Evolutionary conservation across 2,329 filamentous ascomycete genomes (phyloP).

Genomic region (Aureobasidium sp.): DNA sequence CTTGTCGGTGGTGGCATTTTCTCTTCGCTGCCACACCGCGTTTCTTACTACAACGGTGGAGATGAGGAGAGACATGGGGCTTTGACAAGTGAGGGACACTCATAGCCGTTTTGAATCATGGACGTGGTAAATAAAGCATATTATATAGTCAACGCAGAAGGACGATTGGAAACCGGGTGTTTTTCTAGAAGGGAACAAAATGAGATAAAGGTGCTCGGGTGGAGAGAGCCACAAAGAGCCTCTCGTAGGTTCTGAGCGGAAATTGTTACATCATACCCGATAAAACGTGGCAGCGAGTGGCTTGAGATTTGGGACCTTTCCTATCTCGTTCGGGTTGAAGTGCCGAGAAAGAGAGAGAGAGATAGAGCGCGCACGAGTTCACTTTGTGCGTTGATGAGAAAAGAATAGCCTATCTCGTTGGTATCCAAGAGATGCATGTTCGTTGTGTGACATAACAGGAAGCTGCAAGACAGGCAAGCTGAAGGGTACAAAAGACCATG

Average conservation of each 20-base stretch:
- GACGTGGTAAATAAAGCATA: too few relatives aligned
- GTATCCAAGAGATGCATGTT: too few relatives aligned
- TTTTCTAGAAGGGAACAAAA: not conserved
- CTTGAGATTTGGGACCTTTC: not conserved
- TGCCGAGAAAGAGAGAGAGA: not conserved
- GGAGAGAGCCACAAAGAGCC: not conserved
- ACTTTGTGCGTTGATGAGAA: not conserved
- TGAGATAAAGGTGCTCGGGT: not conserved
- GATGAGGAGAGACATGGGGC: too few relatives aligned
- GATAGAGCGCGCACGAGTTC: not conserved
- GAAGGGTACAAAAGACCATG: not conserved
- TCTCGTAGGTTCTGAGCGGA: not conserved
- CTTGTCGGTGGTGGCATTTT: not conserved
- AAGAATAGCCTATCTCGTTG: too few relatives aligned
- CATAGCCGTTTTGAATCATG: too few relatives aligned
- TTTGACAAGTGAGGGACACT: too few relatives aligned
- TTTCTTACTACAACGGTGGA: constrained; percentile 7
- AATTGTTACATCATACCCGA: constrained; percentile 1
- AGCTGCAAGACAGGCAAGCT: too few relatives aligned
- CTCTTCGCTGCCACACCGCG: constrained; percentile 11
- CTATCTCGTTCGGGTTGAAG: not conserved
- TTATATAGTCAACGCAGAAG: not conserved
- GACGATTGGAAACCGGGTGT: not conserved
- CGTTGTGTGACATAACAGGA: too few relatives aligned
- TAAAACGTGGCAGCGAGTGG: constrained; percentile 7